Conservation (phyloP, 2,329 filamentous ascomycete species). For the Leptographium wingfieldii region DNA sequence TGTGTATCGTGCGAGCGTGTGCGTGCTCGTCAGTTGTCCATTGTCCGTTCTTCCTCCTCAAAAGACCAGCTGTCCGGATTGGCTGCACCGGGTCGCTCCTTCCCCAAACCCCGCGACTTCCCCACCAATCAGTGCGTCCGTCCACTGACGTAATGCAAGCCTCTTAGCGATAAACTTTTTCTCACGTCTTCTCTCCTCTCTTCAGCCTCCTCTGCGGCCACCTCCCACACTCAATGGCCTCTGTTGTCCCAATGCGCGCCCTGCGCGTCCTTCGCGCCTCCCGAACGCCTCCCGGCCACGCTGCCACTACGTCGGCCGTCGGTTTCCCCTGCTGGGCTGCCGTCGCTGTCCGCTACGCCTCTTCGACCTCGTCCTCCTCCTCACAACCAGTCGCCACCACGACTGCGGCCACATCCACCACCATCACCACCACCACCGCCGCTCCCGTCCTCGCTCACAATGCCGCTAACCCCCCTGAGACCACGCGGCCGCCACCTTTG, state of each 20-base stretch:
- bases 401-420: constrained; percentile 48
- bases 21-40: background rate
- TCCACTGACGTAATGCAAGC: background rate
- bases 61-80: no score
- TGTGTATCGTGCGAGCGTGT: background rate
- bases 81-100: no score
- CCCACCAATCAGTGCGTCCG: no score
- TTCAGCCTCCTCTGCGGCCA: background rate
- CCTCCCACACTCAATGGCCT: background rate
- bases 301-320: background rate
- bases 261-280: background rate
- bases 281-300: background rate
- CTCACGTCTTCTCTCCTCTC: background rate
- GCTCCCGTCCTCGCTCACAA: background rate
- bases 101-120: no score
- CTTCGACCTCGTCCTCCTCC: background rate
- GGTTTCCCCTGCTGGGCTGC: background rate
- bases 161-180: background rate
- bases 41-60: background rate
- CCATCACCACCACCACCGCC: constrained; percentile 29
- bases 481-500: constrained; percentile 61
- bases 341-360: background rate
- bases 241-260: background rate
- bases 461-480: constrained; percentile 51
- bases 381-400: background rate